phyloP scores from a whole-genome alignment of 2,329 filamentous ascomycete species.

The Zelopaecilomyces penicillatus region DNA sequence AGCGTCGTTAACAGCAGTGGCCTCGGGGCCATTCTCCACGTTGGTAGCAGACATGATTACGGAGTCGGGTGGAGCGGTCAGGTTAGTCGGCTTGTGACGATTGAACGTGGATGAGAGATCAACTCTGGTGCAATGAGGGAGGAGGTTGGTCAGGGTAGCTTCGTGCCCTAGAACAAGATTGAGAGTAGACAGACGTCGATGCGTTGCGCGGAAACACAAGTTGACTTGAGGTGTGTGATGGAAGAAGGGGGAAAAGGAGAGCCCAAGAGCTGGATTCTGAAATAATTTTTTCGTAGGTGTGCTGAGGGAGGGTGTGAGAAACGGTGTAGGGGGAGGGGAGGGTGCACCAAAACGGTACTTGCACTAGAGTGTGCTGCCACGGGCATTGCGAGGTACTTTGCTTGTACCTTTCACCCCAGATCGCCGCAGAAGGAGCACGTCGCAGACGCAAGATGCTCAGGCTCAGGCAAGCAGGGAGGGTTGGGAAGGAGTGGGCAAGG shows the following conservation, averaged over 20 bases:
- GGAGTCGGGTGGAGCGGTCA: slow-evolving; percentile 31
- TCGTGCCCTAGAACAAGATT: slow-evolving; percentile 67
- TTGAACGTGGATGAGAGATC: slow-evolving; percentile 28
- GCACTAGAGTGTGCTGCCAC: too few species aligned
- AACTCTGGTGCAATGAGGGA: slow-evolving; percentile 65
- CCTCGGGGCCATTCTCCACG: slow-evolving; percentile 56
- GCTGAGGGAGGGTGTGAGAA: slow-evolving; percentile 6
- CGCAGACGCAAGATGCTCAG: too few species aligned
- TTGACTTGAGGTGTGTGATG: slow-evolving; percentile 37
- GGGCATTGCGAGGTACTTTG: too few species aligned
- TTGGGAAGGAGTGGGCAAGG: too few species aligned
- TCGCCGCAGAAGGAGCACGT: too few species aligned
- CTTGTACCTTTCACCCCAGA: too few species aligned
- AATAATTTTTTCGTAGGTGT: slow-evolving; percentile 30
- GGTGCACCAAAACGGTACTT: too few species aligned
- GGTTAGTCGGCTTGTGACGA: slow-evolving; percentile 39
- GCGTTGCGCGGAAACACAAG: slow-evolving; percentile 40
- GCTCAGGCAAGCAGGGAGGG: too few species aligned
- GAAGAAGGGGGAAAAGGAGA: slow-evolving; percentile 25
- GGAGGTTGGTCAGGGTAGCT: slow-evolving; percentile 65
- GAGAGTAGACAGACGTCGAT: slow-evolving; percentile 36
- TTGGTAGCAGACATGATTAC: slow-evolving; percentile 71
- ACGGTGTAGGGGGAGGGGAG: slow-evolving; percentile 8
- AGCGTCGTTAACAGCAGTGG: slow-evolving; percentile 68
- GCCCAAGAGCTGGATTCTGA: slow-evolving; percentile 26